phyloP scores from a whole-genome alignment of 305 asterid species.

The Solanum chacoense region DNA sequence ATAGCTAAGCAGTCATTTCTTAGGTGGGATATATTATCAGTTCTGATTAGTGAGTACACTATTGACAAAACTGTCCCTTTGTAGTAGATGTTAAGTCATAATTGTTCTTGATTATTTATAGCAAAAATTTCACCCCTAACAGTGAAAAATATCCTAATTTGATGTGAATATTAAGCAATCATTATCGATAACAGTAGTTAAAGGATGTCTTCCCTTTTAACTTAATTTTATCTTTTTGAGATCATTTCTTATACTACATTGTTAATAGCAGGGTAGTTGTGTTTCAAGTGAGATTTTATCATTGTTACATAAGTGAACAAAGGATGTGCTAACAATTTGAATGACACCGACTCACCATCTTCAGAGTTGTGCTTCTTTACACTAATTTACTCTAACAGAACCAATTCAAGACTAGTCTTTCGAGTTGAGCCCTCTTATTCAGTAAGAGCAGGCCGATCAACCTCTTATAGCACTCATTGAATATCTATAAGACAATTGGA shows the following conservation, averaged over 20 bases:
- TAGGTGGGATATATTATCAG: background rate
- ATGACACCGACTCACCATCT: background rate
- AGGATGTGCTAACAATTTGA: background rate
- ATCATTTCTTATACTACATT: background rate
- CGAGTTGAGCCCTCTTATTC: background rate
- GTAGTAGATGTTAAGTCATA: background rate
- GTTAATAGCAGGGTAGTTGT: background rate
- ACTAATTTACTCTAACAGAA: background rate
- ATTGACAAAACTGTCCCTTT: background rate
- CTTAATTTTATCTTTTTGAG: background rate
- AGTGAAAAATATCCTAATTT: background rate
- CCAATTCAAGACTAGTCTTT: background rate
- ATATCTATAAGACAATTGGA: background rate
- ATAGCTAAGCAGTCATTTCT: background rate
- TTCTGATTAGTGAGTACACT: background rate
- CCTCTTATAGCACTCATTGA: background rate
- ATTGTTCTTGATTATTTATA: background rate
- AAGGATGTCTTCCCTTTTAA: background rate
- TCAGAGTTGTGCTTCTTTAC: background rate
- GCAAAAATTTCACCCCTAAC: background rate
- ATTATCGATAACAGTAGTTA: background rate
- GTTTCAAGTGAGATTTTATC: background rate
- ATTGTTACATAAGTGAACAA: background rate
- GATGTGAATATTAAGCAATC: background rate
- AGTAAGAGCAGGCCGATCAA: background rate